phyloP scores from a whole-genome alignment of 2,329 filamentous ascomycete species.

The Xylaria sp. region DNA sequence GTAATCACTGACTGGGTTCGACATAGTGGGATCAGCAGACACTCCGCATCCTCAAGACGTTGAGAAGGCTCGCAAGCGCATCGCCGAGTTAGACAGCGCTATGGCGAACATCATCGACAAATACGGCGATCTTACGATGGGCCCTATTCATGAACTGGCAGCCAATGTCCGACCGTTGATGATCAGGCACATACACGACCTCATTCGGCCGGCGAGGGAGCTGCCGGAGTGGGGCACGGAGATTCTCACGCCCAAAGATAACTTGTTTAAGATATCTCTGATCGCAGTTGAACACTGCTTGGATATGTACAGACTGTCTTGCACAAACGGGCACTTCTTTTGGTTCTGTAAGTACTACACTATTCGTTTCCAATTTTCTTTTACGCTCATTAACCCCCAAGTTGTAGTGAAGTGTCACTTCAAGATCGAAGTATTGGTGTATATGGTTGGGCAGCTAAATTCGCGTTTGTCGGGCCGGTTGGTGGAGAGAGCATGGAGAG shows the following conservation, averaged over 20 bases:
- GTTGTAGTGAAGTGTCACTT: conserved; percentile 47
- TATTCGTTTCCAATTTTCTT: background rate
- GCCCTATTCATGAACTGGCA: conserved; percentile 55
- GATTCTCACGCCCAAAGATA: conserved; percentile 52
- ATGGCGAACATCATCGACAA: conserved; percentile 51
- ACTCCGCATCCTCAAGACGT: conserved; percentile 35
- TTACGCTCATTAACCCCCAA: conserved; percentile 10
- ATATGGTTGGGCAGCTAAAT: conserved; percentile 57
- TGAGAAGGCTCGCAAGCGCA: conserved; percentile 45
- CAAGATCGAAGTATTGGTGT: conserved; percentile 58
- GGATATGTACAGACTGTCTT: conserved; percentile 46
- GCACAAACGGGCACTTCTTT: conserved; percentile 49
- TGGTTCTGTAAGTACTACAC: conserved; percentile 54
- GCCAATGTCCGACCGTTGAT: conserved; percentile 51
- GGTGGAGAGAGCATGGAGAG: conserved; percentile 57
- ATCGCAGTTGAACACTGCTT: conserved; percentile 52
- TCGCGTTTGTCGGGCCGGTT: conserved; percentile 51
- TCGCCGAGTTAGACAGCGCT: conserved; percentile 47
- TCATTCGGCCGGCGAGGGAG: conserved; percentile 50
- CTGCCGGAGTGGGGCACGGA: conserved; percentile 55
- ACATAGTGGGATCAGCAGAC: background rate
- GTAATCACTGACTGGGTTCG: background rate
- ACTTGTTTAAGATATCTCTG: conserved; percentile 58
- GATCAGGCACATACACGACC: conserved; percentile 51
- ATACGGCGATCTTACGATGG: conserved; percentile 55